Evolutionary conservation across 371 early-diverging fungal genomes (phyloP).

Genomic region (Mucor plumbeus): DNA sequence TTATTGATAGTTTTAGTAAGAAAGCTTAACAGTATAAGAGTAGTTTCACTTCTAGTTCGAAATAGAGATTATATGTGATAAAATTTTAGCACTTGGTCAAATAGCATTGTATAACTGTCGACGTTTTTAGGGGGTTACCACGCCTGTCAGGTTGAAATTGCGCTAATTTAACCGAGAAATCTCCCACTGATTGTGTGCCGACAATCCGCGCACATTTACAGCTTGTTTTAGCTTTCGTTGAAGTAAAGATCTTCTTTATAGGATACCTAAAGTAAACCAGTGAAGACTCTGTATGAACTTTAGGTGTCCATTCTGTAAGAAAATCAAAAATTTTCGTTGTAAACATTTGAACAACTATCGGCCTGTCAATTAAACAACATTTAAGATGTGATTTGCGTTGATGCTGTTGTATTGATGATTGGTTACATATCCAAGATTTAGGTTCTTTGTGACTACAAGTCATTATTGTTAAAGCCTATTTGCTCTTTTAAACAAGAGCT

Average conservation of each 20-base stretch:
- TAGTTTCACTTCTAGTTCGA: too few species aligned
- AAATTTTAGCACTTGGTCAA: too few species aligned
- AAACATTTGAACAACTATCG: background rate
- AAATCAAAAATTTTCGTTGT: background rate
- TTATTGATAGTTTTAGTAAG: too few species aligned
- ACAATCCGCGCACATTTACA: background rate
- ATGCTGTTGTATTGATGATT: constrained; percentile 6
- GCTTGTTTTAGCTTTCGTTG: background rate
- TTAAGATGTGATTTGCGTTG: too few species aligned
- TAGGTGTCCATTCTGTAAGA: background rate
- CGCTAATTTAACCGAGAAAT: background rate
- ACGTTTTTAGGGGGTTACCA: background rate
- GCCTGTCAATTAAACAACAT: too few species aligned
- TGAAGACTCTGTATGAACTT: background rate
- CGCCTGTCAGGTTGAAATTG: background rate
- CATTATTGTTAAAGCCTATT: background rate
- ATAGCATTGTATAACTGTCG: too few species aligned
- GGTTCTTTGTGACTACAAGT: background rate
- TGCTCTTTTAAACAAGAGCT: background rate
- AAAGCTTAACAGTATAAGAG: too few species aligned
- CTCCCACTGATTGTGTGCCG: background rate
- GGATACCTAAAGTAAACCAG: background rate
- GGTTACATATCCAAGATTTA: constrained; percentile 3
- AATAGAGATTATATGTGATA: too few species aligned
- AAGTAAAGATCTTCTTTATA: background rate